phyloP scores from a whole-genome alignment of 805 yeast species.

The Nakazawaea pomicola region DNA sequence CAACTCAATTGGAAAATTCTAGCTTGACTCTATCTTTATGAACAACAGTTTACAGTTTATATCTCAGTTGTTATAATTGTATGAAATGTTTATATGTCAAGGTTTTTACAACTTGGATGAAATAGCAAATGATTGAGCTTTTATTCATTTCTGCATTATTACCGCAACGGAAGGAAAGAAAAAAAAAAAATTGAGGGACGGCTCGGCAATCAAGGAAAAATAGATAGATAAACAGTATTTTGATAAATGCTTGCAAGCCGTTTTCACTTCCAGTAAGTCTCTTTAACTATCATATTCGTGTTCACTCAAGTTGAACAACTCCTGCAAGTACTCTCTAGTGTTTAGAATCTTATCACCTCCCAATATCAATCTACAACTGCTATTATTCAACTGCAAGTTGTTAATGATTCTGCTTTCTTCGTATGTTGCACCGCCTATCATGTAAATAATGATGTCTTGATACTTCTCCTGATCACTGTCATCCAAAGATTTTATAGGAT shows the following conservation, averaged over 20 bases:
- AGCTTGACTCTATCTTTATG: no score
- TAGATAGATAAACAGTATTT: no score
- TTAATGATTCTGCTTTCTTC: constrained; percentile 86
- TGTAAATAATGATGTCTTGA: constrained; percentile 66
- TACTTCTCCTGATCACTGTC: constrained; percentile 29
- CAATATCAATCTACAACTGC: constrained; percentile 61
- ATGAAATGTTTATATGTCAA: no score
- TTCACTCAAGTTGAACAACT: constrained; percentile 18
- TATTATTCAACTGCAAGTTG: constrained; percentile 55
- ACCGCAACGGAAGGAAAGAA: background rate
- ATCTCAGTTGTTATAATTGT: no score
- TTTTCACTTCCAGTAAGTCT: no score
- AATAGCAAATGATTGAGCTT: background rate
- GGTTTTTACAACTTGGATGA: no score
- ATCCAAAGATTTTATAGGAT: constrained; percentile 40
- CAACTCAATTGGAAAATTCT: background rate
- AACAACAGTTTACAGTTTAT: no score
- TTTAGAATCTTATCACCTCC: constrained; percentile 72
- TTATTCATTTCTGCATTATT: background rate
- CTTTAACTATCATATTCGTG: constrained; percentile 6
- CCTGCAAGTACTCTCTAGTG: constrained; percentile 34
- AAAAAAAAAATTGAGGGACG: background rate
- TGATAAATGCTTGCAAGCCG: no score
- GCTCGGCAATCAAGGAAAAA: background rate
- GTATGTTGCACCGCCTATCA: constrained; percentile 87